Base-by-base conservation (phyloP, 176 grass and related monocot species). In the Pharus latifolius region DNA sequence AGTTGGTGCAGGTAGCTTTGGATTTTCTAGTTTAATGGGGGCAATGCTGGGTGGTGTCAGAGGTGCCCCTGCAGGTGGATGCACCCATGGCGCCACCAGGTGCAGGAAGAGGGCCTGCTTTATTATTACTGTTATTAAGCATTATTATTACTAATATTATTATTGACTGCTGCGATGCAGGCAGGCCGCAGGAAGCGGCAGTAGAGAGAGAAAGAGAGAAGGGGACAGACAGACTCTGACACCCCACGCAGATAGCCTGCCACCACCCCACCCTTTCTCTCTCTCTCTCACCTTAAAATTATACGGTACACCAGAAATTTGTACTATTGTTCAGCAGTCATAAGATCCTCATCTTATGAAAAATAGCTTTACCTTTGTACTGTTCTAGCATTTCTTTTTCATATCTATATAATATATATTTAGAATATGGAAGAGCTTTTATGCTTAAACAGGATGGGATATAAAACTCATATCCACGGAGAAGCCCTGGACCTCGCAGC, bases 151-250 rank as follows among this genome's bases (percentile, higher is more conserved):
- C 35, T 71, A 27, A 45, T 55, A 51, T 60, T 61, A 69, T 62
- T 84, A 57, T 65, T 72, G 67, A 85, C 70, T 75, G 64, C 63
- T 56, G 16, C 31, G 29, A 9, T 64, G 70, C 70, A 69, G 76
- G 70, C 70, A 69, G 76, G 56, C 41, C 56, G 71, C 76, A 85
- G 58, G 49, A 60, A 51, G 30, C 20, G 42, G 47, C 37, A 42
- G 63, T 4, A 30, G 32, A 19, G 2, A 33, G 76, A 24, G 79
- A 16, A 29, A 14, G 26, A 2, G 47, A 35, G 8, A 38, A 23
- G 23, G 40, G 60, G 87, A 86, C 77, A 81, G 76, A 78, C 88
- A 81, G 84, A 49, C 67, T 79, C 75, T 87, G 84, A 87, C 77
- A 80, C 17, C 30, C 80, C 84, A 84, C 85, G 77, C 80, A 81